Evolutionary conservation across 371 early-diverging fungal species (phyloP).

Genomic region (Apophysomyces ossiformis): DNA sequence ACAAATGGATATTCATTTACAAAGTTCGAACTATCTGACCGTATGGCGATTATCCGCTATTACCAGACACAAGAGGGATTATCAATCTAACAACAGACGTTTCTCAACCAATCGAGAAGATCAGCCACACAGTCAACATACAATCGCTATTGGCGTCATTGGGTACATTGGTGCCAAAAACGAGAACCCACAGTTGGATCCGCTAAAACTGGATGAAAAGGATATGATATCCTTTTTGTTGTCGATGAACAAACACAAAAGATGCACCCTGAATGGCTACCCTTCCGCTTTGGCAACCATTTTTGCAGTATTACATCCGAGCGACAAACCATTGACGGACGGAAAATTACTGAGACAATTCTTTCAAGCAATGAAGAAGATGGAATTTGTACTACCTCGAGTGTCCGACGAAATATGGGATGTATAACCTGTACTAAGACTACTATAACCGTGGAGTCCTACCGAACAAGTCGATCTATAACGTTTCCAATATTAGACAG

Average conservation of each 20-base stretch:
- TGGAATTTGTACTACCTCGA: background rate
- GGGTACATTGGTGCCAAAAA: too few relatives aligned
- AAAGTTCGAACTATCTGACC: constrained; percentile 12
- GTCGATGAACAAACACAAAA: constrained; percentile 4
- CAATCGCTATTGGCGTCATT: too few relatives aligned
- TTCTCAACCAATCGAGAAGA: too few relatives aligned
- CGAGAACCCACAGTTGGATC: too few relatives aligned
- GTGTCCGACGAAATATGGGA: background rate
- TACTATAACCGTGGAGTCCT: background rate
- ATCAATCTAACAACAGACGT: too few relatives aligned
- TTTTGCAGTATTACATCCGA: background rate
- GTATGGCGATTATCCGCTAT: constrained; percentile 29
- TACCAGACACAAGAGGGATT: constrained; percentile 5
- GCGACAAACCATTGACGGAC: background rate
- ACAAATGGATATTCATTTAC: background rate
- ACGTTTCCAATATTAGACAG: constrained; percentile 23
- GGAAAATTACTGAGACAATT: background rate
- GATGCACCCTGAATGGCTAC: background rate
- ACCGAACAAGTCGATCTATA: background rate
- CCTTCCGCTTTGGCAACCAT: background rate
- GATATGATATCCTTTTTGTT: too few relatives aligned
- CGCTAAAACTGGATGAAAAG: too few relatives aligned
- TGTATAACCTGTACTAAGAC: background rate
- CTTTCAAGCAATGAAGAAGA: constrained; percentile 8
- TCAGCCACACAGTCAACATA: too few relatives aligned